Evolutionary conservation across 2,329 filamentous ascomycete genomes (phyloP).

Genomic region (Elsinoe australis): DNA sequence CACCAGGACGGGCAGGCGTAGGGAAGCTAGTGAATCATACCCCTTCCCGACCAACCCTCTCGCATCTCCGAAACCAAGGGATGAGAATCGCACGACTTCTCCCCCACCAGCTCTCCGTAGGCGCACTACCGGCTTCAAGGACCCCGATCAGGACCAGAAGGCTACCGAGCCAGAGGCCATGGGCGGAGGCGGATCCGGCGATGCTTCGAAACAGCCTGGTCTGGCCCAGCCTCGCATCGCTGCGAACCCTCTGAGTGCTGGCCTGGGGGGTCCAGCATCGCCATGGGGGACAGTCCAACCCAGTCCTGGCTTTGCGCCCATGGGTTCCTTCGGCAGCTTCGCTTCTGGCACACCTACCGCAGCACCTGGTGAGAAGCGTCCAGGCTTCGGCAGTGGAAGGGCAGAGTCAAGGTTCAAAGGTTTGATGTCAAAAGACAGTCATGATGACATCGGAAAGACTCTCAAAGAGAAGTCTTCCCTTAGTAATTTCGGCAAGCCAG

Average conservation of each 20-base stretch:
- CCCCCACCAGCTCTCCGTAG: slow-evolving; percentile 54
- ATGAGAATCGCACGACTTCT: slow-evolving; percentile 54
- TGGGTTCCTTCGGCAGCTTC: slow-evolving; percentile 88
- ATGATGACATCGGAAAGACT: slow-evolving; percentile 49
- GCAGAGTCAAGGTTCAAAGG: slow-evolving; percentile 82
- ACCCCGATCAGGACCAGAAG: slow-evolving; percentile 33
- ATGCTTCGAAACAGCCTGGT: not conserved
- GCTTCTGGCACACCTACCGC: slow-evolving; percentile 50
- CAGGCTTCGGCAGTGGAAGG: slow-evolving; percentile 56
- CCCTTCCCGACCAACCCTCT: slow-evolving; percentile 44
- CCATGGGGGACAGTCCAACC: slow-evolving; percentile 55
- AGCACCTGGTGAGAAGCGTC: slow-evolving; percentile 61
- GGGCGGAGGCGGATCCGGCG: not conserved
- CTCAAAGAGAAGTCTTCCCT: slow-evolving; percentile 50
- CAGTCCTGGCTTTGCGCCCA: slow-evolving; percentile 57
- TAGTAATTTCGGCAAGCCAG: slow-evolving; percentile 46
- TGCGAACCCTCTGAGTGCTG: slow-evolving; percentile 47
- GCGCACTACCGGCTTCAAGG: slow-evolving; percentile 55
- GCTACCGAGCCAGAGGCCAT: slow-evolving; percentile 29
- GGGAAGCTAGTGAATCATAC: slow-evolving; percentile 71
- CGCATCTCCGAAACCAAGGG: slow-evolving; percentile 57
- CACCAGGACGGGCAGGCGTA: slow-evolving; percentile 61
- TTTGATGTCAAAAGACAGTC: slow-evolving; percentile 68
- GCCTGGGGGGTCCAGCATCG: slow-evolving; percentile 42
- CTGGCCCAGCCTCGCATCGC: slow-evolving; percentile 25